Percentiles rank a stretch among this genome's conserved stretches.
These are phyloP conservation scores for Rhododendron vialii DNA, from an alignment of 148 eudicot genomes.

Conservation along the genomic window DNA sequence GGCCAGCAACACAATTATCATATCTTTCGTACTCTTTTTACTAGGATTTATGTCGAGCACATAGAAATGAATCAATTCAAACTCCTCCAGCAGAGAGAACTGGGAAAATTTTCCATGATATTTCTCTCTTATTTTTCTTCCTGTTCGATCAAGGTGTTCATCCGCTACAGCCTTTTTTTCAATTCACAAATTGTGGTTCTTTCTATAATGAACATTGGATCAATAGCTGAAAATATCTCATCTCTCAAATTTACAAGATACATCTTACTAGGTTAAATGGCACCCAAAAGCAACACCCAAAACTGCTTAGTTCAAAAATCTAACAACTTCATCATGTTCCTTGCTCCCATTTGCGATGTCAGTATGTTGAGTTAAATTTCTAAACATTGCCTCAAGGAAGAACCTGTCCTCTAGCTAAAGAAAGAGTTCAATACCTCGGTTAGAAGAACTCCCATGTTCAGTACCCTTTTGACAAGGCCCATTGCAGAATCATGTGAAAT, in stretches of 20 bases:
- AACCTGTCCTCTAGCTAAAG: not conserved
- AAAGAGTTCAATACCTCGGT: conserved; percentile 55
- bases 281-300: not conserved
- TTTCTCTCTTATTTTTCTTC: not conserved
- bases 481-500: conserved; percentile 95
- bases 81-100: not conserved
- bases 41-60: not conserved
- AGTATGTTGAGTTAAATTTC: not conserved
- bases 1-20: not conserved
- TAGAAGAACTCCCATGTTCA: conserved; percentile 76
- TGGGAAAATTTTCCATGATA: not conserved
- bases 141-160: not conserved
- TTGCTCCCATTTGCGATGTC: not conserved
- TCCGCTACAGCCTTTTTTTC: not conserved
- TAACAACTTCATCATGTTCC: not conserved
- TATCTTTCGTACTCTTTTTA: not conserved
- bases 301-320: not conserved
- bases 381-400: not conserved
- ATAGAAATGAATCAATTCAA: not conserved
- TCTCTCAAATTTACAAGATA: not conserved
- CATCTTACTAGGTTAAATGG: not conserved
- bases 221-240: not conserved
- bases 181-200: not conserved
- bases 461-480: conserved; percentile 71
- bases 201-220: not conserved